These are phyloP conservation scores for Multifurca ochricompacta DNA, from an alignment of 768 basidiomycete species.

Conservation along the genomic window DNA sequence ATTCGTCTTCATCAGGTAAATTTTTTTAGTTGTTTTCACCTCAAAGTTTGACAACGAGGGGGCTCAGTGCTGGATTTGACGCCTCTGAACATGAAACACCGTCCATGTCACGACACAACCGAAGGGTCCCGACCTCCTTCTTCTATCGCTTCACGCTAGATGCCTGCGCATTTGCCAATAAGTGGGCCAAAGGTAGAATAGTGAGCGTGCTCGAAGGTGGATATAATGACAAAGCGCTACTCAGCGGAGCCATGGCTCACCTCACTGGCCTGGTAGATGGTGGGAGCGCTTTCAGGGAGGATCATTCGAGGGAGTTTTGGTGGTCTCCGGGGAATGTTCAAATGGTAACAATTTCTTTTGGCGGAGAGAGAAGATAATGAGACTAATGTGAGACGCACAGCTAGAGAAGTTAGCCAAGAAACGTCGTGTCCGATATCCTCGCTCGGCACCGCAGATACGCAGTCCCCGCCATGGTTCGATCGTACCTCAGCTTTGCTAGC, in stretches of 20 bases:
- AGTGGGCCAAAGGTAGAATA: conserved; percentile 57
- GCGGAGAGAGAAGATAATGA: background rate
- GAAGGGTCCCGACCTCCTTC: conserved; percentile 83
- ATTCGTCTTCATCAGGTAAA: conserved; percentile 79
- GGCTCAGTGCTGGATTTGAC: conserved; percentile 81
- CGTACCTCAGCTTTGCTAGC: conserved; percentile 14
- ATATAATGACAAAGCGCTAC: conserved; percentile 85
- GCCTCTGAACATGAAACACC: conserved; percentile 87
- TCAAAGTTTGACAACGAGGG: conserved; percentile 1
- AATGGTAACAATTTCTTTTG: conserved; percentile 4
- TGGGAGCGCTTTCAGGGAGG: background rate
- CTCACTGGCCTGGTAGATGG: conserved; percentile 54
- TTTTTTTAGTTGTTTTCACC: background rate
- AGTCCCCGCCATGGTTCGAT: conserved; percentile 14
- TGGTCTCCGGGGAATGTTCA: conserved; percentile 27
- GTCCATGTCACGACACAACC: conserved; percentile 86
- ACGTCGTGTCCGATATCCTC: conserved; percentile 7
- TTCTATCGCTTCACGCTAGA: conserved; percentile 79
- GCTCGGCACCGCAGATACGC: background rate
- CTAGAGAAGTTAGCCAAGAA: conserved; percentile 17
- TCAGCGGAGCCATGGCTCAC: conserved; percentile 78
- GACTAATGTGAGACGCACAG: background rate
- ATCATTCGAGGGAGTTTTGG: conserved; percentile 11
- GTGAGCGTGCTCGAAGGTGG: conserved; percentile 94
- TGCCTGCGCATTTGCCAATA: conserved; percentile 53